Conservation (phyloP, 768 basidiomycete genomes). For the Leccinum arenicola region DNA sequence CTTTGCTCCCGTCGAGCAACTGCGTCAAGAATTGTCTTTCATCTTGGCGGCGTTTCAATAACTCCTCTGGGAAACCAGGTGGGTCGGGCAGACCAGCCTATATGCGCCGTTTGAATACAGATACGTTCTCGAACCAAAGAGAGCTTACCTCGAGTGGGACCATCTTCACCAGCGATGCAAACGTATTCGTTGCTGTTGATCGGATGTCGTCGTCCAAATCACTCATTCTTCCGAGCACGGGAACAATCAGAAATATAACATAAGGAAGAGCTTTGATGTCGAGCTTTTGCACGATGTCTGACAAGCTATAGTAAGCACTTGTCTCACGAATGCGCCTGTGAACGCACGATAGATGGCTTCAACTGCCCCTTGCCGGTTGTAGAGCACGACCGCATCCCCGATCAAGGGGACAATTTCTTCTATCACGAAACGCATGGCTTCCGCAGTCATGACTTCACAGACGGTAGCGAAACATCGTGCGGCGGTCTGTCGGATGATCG, state of each 20-base stretch:
- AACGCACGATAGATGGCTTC: slow-evolving; percentile 56
- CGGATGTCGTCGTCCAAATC: slow-evolving; percentile 90
- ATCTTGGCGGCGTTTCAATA: slow-evolving; percentile 78
- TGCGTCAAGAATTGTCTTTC: slow-evolving; percentile 93
- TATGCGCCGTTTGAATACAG: background rate
- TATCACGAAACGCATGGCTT: slow-evolving; percentile 89
- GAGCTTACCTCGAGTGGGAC: slow-evolving; percentile 85
- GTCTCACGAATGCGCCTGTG: background rate
- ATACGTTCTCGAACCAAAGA: background rate
- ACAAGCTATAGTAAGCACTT: slow-evolving; percentile 11
- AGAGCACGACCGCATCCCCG: slow-evolving; percentile 68
- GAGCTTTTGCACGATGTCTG: slow-evolving; percentile 88
- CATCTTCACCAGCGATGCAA: slow-evolving; percentile 97
- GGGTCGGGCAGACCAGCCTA: slow-evolving; percentile 98
- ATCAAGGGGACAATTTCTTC: slow-evolving; percentile 79
- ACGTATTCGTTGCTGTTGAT: slow-evolving; percentile 93
- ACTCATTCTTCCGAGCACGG: slow-evolving; percentile 96
- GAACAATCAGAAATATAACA: slow-evolving; percentile 94
- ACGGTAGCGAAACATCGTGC: slow-evolving; percentile 86
- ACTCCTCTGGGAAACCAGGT: slow-evolving; percentile 83
- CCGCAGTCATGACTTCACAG: slow-evolving; percentile 79
- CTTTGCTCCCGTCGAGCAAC: slow-evolving; percentile 91
- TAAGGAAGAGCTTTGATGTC: slow-evolving; percentile 96
- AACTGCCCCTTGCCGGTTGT: slow-evolving; percentile 84
- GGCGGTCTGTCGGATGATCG: slow-evolving; percentile 86